phyloP scores from a whole-genome alignment of 1,139 yeast genomes.

The Blastobotrys buckinghamii region DNA sequence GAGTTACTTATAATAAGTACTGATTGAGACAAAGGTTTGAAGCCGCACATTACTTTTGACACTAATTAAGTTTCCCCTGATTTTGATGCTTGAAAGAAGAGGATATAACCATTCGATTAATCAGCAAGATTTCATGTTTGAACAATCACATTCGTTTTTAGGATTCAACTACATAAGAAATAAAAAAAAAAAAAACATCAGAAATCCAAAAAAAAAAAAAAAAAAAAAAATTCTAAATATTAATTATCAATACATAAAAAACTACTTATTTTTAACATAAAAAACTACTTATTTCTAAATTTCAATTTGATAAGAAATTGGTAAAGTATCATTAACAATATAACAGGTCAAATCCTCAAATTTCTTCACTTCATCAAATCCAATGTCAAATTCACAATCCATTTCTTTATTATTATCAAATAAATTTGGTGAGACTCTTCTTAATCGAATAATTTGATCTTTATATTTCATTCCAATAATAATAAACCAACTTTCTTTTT shows the following conservation, averaged over 20 bases:
- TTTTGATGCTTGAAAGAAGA: too few relatives aligned
- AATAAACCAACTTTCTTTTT: slow-evolving; percentile 91
- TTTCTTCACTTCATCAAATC: slow-evolving; percentile 4
- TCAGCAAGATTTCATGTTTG: too few relatives aligned
- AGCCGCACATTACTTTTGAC: too few relatives aligned
- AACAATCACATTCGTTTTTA: too few relatives aligned
- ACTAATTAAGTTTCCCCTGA: too few relatives aligned
- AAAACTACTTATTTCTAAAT: too few relatives aligned
- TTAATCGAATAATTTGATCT: slow-evolving; percentile 8
- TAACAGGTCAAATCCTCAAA: slow-evolving; percentile 7
- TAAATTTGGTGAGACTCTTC: slow-evolving; percentile 6
- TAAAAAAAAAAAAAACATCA: too few relatives aligned
- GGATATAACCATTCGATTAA: too few relatives aligned
- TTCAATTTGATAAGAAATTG: background rate
- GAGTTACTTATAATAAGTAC: too few relatives aligned
- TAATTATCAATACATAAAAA: too few relatives aligned
- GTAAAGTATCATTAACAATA: slow-evolving; percentile 8
- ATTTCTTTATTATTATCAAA: background rate
- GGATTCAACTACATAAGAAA: too few relatives aligned
- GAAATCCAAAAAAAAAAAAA: background rate
- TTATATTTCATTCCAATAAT: slow-evolving; percentile 45
- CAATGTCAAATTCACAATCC: slow-evolving; percentile 4
- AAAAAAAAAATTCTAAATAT: background rate
- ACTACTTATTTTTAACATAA: background rate
- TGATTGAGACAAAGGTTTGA: too few relatives aligned